phyloP scores from a whole-genome alignment of 768 basidiomycete species.

The Hortiboletus flavorubellus region DNA sequence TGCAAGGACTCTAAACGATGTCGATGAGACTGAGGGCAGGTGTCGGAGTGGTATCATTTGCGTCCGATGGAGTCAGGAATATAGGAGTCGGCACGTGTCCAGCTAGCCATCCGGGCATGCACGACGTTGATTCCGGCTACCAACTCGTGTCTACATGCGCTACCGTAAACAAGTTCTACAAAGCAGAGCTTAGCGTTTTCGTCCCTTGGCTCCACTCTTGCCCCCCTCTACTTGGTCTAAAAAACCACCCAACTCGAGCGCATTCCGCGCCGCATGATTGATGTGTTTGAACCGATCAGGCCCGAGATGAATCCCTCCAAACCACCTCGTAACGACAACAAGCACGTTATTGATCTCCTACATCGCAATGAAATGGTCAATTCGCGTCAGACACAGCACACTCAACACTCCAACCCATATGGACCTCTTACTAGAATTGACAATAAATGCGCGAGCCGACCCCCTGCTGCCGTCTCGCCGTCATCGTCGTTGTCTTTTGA shows the following conservation, averaged over 20 bases:
- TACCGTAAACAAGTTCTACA: neutral
- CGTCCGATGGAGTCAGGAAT: neutral
- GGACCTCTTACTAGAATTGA: constrained; percentile 67
- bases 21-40: constrained; percentile 6
- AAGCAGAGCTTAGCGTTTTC: constrained; percentile 22
- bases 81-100: neutral
- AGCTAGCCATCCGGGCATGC: neutral
- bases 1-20: constrained; percentile 20
- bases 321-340: constrained; percentile 91
- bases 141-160: neutral
- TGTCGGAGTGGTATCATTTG: constrained; percentile 15
- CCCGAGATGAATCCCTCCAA: constrained; percentile 88
- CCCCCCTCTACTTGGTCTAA: constrained; percentile 48
- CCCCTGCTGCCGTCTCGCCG: constrained; percentile 90
- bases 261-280: constrained; percentile 91
- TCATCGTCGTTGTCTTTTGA: constrained; percentile 88
- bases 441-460: constrained; percentile 84
- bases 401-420: neutral
- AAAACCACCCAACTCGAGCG: constrained; percentile 85
- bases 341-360: constrained; percentile 83
- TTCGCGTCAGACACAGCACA: neutral
- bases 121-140: neutral
- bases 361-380: neutral
- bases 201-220: constrained; percentile 22
- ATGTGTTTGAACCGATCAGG: constrained; percentile 91